Base-by-base conservation (phyloP, 129 eudicot species). In the Flaveria robusta region DNA sequence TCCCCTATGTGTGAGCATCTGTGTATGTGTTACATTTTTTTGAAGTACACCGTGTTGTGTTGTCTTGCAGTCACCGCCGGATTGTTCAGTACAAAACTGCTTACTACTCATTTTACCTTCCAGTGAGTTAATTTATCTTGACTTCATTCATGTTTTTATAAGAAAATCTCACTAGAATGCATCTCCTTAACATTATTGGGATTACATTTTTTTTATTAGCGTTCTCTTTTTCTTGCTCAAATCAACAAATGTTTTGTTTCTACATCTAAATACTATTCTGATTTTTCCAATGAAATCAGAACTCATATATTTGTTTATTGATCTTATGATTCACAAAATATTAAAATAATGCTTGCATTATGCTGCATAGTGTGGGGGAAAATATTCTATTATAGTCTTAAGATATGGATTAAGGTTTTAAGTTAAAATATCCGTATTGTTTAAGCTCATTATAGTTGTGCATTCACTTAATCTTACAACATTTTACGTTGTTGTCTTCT, bases 21-120 rank as follows among this genome's bases (percentile, higher is more conserved):
- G 31, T 63, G 1, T 29, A 64, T 64, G 47, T 18, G n/a, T 66
- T 19, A 18, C 9, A n/a, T 19, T 39, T 26, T 49, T 64, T 13
- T 74, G 27, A 55, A 72, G 66, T 31, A 51, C 12, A 10, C 31
- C 2, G 12, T 54, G 66, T 34, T 37, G 10, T 56, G 16, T 74
- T 78, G 63, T 81, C 15, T 18, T 86, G 88, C 94, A 92, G 98
- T 77, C 92, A 89, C 66, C 93, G 90, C 11, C 88, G 98, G 73
- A 92, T 92, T 83, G 96, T 87, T 74, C 91, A 87, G 84, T 89
- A 84, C 90, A 92, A 92, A 86, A 89, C 98, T 51, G 96, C 93
- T 37, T 92, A 89, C 70, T 92, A 92, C 85, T 89, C 98, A 59
- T 89, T 92, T 79, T 90, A 92, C 79, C 89, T 92, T 55, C 91